Evolutionary conservation across 139 green algal species (phyloP), one percentile per base, ranked within the genome.

Genomic region (Chlorella sp.): DNA sequence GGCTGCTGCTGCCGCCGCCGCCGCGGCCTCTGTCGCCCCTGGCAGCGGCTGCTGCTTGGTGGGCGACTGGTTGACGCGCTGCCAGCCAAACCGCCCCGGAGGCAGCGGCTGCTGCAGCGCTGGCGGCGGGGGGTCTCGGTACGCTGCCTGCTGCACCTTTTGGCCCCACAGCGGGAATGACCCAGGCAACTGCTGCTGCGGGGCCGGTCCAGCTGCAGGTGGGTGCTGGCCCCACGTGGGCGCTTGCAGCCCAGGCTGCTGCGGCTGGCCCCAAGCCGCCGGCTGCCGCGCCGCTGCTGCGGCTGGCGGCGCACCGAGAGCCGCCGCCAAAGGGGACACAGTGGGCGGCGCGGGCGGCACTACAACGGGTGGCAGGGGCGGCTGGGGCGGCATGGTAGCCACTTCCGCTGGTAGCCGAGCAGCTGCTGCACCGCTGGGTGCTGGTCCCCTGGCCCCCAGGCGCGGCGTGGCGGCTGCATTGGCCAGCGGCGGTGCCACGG

Each of bases 21-120:
- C 51, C 9, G 51, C 51, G 2, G 51, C 51, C 2, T 18, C 51
- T 60, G 65, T 32, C 65, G 13, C 65, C 3, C 9, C 32, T 44
- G 65, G 30, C 32, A 38, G 63, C 4, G 60, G 69, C 32, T 76
- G 69, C 44, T 55, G 44, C 44, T 55, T 55, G 44, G 3, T 21
- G 15, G 13, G 11, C 51, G 51, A 21, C 51, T 18, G 13, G 51
- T 60, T 60, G 51, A 60, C 51, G 51, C 70, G 70, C 70, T 78
- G 70, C 70, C 70, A 78, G 70, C 70, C 70, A 47, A 60, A 60
- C 25, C 70, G 70, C 26, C 70, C 70, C 4, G 70, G 70, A 1
- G 70, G 70, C 70, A 78, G 70, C 26, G 39, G 70, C 70, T 78
- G 70, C 70, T 78, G 39, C 70, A 41, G 1, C 70, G 41, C 39